Percentiles rank a stretch among this genome's conserved stretches.
These are phyloP conservation scores for Penicillium sp. DNA, from an alignment of 2,329 filamentous ascomycete species.

Conservation along the genomic window DNA sequence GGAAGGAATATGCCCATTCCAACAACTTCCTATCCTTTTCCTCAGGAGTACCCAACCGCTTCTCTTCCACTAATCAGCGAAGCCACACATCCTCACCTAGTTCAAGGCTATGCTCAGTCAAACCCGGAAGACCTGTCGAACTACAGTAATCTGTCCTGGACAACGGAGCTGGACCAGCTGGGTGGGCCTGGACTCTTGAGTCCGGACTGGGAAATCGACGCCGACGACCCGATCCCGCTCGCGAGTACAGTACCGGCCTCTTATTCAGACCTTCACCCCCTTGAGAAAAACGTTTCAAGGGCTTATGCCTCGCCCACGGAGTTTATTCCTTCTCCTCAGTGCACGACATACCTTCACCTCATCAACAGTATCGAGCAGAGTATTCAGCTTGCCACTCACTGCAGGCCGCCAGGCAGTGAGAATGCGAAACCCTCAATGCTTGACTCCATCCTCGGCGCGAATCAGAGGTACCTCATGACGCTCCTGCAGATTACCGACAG, in stretches of 20 bases:
- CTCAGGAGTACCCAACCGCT: background rate
- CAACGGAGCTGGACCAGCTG: conserved; percentile 18
- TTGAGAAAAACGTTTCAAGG: background rate
- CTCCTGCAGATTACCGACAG: conserved; percentile 17
- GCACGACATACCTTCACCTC: conserved; percentile 15
- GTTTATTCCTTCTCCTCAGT: background rate
- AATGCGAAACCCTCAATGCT: background rate
- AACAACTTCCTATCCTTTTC: background rate
- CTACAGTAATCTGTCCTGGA: conserved; percentile 16
- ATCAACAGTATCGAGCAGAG: conserved; percentile 22
- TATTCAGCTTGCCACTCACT: conserved; percentile 7
- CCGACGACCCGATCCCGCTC: conserved; percentile 4
- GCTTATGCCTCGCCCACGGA: background rate
- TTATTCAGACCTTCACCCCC: background rate
- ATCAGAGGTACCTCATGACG: conserved; percentile 19
- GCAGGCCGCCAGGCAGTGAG: background rate
- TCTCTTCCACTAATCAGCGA: background rate
- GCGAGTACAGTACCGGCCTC: background rate
- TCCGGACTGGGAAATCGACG: conserved; percentile 19
- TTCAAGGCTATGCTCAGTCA: background rate
- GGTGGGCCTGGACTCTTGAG: conserved; percentile 12
- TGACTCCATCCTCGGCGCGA: conserved; percentile 19
- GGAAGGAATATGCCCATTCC: background rate
- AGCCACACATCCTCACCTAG: background rate
- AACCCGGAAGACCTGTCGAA: background rate